A percentile compares a stretch with the other conserved stretches of the same genome.
Conservation (phyloP, 176 grass and related monocot species). For the Poa pratensis region DNA sequence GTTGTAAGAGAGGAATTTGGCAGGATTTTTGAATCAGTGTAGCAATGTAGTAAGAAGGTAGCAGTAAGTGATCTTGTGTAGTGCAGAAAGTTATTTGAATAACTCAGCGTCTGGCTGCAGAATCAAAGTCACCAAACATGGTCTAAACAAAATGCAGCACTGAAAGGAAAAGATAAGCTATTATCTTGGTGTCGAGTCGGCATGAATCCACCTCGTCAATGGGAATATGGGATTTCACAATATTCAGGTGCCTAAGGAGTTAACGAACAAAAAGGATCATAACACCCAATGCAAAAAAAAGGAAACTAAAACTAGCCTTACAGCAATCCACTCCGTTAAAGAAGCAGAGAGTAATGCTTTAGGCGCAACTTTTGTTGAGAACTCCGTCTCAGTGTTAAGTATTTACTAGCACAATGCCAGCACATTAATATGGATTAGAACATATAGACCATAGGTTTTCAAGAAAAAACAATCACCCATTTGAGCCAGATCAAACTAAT, state of each 20-base stretch:
- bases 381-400: not conserved
- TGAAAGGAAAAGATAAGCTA: not conserved
- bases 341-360: not conserved
- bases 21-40: not conserved
- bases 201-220: not conserved
- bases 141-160: not conserved
- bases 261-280: not conserved
- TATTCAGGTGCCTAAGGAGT: not conserved
- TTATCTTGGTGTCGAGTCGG: not conserved
- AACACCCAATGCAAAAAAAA: not conserved
- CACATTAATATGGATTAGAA: not conserved
- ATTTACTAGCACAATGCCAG: not conserved
- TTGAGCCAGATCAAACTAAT: not conserved
- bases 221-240: not conserved
- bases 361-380: too few relatives aligned
- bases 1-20: not conserved
- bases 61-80: not conserved
- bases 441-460: not conserved
- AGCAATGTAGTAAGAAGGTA: not conserved
- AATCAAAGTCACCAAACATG: not conserved
- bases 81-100: not conserved
- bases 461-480: not conserved
- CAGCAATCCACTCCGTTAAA: not conserved
- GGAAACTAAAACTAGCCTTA: not conserved
- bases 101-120: not conserved